phyloP scores from a whole-genome alignment of 176 grass and related monocot species.

The Oryza officinalis region DNA sequence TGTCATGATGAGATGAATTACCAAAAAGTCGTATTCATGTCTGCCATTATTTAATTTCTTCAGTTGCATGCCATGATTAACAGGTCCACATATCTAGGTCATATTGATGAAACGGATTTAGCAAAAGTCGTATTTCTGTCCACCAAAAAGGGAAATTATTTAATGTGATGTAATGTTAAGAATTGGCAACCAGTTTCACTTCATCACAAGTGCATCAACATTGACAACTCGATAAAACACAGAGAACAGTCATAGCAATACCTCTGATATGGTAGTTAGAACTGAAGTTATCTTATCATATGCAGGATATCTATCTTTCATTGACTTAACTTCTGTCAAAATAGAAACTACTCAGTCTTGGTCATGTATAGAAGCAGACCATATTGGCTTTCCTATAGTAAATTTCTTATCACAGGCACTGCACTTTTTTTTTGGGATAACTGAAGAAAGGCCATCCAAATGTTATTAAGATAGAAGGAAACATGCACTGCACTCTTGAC shows the following conservation, averaged over 20 bases:
- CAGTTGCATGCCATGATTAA: not conserved
- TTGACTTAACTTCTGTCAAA: slow-evolving; percentile 56
- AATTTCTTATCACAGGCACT: slow-evolving; percentile 67
- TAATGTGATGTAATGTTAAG: not conserved
- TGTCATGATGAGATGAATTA: not conserved
- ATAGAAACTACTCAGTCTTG: slow-evolving; percentile 91
- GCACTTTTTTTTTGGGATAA: too few relatives aligned
- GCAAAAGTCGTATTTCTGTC: not conserved
- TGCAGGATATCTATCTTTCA: slow-evolving; percentile 84
- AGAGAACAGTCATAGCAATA: slow-evolving; percentile 29
- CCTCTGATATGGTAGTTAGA: slow-evolving; percentile 80
- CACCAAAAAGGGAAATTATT: not conserved
- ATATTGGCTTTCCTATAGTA: slow-evolving; percentile 91
- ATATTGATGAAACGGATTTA: not conserved
- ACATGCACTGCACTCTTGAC: slow-evolving; percentile 79
- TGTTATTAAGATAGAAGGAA: too few relatives aligned
- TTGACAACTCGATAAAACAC: slow-evolving; percentile 13
- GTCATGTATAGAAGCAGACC: slow-evolving; percentile 94
- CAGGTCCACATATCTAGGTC: slow-evolving; percentile 11
- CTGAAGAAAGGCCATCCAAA: slow-evolving; percentile 25
- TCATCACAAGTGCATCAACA: slow-evolving; percentile 7
- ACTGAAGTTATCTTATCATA: slow-evolving; percentile 85
- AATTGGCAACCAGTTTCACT: not conserved
- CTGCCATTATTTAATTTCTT: slow-evolving; percentile 28
- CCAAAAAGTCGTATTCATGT: not conserved